phyloP scores from a whole-genome alignment of 2,329 filamentous ascomycete species.

The Xylariaceae sp. region DNA sequence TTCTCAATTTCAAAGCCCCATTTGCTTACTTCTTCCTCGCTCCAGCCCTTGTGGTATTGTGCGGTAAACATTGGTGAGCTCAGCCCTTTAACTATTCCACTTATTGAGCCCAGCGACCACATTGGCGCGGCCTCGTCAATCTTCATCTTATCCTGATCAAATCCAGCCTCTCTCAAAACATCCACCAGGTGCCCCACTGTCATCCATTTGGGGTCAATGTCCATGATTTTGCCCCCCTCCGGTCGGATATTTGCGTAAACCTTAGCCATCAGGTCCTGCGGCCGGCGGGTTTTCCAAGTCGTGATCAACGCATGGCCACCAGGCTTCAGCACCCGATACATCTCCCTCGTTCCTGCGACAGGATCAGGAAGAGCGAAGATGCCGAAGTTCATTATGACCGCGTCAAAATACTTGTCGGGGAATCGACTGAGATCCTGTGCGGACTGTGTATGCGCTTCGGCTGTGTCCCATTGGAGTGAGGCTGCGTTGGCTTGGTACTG shows the following conservation, averaged over 20 bases:
- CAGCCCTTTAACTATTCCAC: conserved; percentile 13
- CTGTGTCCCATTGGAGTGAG: conserved; percentile 18
- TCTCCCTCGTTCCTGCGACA: conserved; percentile 20
- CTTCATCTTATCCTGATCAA: conserved; percentile 12
- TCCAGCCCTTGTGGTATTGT: conserved; percentile 23
- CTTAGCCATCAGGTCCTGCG: conserved; percentile 11
- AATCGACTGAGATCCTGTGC: conserved; percentile 22
- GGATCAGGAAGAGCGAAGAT: conserved; percentile 22
- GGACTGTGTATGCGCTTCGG: conserved; percentile 18
- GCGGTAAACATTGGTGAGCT: conserved; percentile 24
- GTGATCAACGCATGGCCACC: conserved; percentile 21
- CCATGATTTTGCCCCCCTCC: conserved; percentile 10
- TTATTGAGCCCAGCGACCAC: conserved; percentile 17
- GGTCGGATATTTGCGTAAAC: conserved; percentile 16
- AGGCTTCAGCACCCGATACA: conserved; percentile 23
- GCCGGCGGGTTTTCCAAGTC: conserved; percentile 24
- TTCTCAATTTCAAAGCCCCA: conserved; percentile 22
- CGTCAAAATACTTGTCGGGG: conserved; percentile 20
- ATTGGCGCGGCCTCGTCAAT: conserved; percentile 13
- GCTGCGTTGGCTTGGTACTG: conserved; percentile 18
- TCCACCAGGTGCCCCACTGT: conserved; percentile 21
- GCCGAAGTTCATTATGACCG: conserved; percentile 23
- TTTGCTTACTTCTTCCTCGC: conserved; percentile 17
- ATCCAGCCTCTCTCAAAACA: conserved; percentile 21
- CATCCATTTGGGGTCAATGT: conserved; percentile 21